Conservation (phyloP, 352 stramenopile species). For the Halophytophthora polymorphica region DNA sequence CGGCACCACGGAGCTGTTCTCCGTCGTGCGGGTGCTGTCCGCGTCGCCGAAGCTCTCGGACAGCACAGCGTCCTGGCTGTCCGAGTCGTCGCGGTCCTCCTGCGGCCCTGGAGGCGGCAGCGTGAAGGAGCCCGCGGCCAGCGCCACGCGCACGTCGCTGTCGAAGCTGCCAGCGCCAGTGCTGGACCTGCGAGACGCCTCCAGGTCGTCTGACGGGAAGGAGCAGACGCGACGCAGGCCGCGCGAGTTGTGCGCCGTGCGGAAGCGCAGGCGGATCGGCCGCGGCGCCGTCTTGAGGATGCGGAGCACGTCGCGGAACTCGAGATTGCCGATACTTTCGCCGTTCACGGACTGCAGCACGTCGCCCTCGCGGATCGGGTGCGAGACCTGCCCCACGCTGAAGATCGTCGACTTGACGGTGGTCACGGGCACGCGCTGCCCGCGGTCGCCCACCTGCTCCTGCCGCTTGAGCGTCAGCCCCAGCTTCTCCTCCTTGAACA, state of each 20-base stretch:
- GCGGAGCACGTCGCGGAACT: slow-evolving; percentile 63
- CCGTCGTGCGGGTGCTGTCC: slow-evolving; percentile 63
- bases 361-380: slow-evolving; percentile 63
- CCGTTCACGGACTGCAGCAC: slow-evolving; percentile 68
- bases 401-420: slow-evolving; percentile 58
- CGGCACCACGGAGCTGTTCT: slow-evolving; percentile 68
- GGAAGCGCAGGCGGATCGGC: slow-evolving; percentile 67
- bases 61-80: slow-evolving; percentile 67
- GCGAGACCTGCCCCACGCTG: slow-evolving; percentile 43
- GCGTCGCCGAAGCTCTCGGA: slow-evolving; percentile 78
- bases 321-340: slow-evolving; percentile 56
- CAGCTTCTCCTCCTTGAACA: slow-evolving; percentile 58
- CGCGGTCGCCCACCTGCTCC: slow-evolving; percentile 17
- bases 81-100: slow-evolving; percentile 58
- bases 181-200: slow-evolving; percentile 7
- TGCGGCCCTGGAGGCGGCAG: slow-evolving; percentile 24
- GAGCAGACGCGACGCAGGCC: slow-evolving; percentile 11
- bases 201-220: slow-evolving; percentile 18
- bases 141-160: slow-evolving; percentile 18
- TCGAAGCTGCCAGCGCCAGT: slow-evolving; percentile 23
- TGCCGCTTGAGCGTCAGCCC: slow-evolving; percentile 52
- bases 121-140: slow-evolving; percentile 28
- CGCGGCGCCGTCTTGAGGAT: slow-evolving; percentile 68
- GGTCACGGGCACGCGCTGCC: slow-evolving; percentile 27
- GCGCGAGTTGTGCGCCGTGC: slow-evolving; percentile 21